Conservation (phyloP, 2,329 filamentous ascomycete species). For the Aspergillus pseudoglaucus region DNA sequence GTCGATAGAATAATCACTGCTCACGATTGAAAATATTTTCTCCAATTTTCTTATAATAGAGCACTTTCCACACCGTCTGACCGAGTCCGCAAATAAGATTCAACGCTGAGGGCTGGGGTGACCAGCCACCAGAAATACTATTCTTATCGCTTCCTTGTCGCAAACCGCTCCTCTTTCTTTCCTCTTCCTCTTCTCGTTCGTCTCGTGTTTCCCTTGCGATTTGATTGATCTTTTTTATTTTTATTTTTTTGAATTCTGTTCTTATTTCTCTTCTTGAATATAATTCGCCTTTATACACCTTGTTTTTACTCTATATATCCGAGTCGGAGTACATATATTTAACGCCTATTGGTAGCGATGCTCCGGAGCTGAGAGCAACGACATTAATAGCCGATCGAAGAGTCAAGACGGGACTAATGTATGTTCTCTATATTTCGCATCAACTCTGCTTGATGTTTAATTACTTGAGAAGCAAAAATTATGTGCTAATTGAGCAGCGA, state of each 20-base stretch:
- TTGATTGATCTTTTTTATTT: neutral
- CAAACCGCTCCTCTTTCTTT: neutral
- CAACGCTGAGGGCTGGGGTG: constrained; percentile 18
- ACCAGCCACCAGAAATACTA: constrained; percentile 21
- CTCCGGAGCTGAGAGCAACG: neutral
- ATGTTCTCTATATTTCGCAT: too few species aligned
- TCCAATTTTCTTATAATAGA: too few species aligned
- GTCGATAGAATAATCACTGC: too few species aligned
- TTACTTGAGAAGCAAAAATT: neutral
- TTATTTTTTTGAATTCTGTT: neutral
- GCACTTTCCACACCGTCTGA: too few species aligned
- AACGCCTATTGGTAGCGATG: neutral
- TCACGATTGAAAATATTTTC: too few species aligned
- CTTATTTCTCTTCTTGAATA: constrained; percentile 1
- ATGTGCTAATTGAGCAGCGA: neutral
- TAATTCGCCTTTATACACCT: neutral
- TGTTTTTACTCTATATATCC: neutral
- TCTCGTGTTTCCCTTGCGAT: neutral
- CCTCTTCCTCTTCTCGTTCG: constrained; percentile 1
- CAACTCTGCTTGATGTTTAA: too few species aligned
- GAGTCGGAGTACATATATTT: neutral
- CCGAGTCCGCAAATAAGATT: neutral
- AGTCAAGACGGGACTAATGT: too few species aligned
- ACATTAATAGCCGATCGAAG: too few species aligned
- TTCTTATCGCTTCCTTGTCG: constrained; percentile 8